Evolutionary conservation across 345 rosid species (phyloP), one percentile per base, ranked within the genome.

Genomic region (Bretschneidera sinensis): DNA sequence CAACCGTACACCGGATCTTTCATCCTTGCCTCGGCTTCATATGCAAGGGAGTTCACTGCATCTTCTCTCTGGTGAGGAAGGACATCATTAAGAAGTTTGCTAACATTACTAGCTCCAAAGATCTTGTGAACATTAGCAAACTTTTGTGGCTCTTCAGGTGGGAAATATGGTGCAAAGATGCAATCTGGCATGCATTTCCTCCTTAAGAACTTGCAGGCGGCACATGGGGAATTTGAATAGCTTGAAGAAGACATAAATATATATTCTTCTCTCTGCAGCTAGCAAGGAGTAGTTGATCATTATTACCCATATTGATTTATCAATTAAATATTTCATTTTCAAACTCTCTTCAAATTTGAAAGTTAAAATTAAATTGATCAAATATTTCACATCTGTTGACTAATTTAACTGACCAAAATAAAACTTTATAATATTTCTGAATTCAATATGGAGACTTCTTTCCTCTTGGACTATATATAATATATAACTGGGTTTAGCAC

Each of bases 1-100:
- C 90, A 84, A 43, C 90, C 90, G 51, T 84, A 82, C 47, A 84
- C 90, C 10, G 87, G 90, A 59, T 84, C 90, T 20, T 80, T 77
- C 22, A 84, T 80, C 35, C 90, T 48, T 23, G 90, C 90, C 61
- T 84, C 90, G 0, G 90, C 90, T 69, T 84, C 90, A 39, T 84
- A 84, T 48, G 90, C 90, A 2, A 84, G 74, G 0, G 90, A 84
- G 48, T 81, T 82, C 45, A 79, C 87, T 0, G 90, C 83, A 43
- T 84, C 90, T 63, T 81, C 87, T 45, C 90, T 61, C 49, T 84
- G 90, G 57, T 82, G 81, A 0, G 87, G 90, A 0, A 65, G 63
- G 0, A 84, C 83, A 39, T 84, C 90, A 7, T 79, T 71, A n/a
- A 84, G 85, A 48, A 84, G 81, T 69, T 84, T 84, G 62, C 85